These are phyloP conservation scores for Prunus yedoensis DNA, from an alignment of 331 rosid genomes.

Conservation along the genomic window DNA sequence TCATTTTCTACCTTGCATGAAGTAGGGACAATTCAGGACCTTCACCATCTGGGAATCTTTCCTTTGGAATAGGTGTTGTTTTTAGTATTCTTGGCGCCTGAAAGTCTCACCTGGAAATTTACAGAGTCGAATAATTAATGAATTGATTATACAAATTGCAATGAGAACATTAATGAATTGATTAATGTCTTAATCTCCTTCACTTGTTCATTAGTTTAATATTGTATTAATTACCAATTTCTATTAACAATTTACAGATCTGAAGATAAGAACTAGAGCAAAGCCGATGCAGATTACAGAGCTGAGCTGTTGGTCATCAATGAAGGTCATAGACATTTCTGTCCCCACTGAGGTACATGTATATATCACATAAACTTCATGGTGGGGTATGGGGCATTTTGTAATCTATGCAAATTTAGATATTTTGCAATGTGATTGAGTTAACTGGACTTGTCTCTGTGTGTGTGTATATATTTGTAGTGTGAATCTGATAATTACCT, in stretches of 20 bases:
- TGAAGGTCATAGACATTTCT: slow-evolving; percentile 21
- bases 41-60: slow-evolving; percentile 42
- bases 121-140: slow-evolving; percentile 11
- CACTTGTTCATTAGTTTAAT: slow-evolving; percentile 10
- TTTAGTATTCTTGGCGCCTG: slow-evolving; percentile 33
- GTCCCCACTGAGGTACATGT: slow-evolving; percentile 30
- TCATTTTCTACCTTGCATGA: slow-evolving; percentile 25
- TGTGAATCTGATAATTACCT: neutral
- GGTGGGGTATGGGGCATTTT: slow-evolving; percentile 42
- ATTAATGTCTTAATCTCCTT: slow-evolving; percentile 14
- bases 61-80: slow-evolving; percentile 14
- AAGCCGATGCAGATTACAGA: slow-evolving; percentile 28
- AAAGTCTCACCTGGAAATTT: slow-evolving; percentile 22
- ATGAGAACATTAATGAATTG: slow-evolving; percentile 20
- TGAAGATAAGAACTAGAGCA: slow-evolving; percentile 20
- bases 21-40: slow-evolving; percentile 26
- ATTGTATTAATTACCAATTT: slow-evolving; percentile 23
- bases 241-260: slow-evolving; percentile 36
- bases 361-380: slow-evolving; percentile 2
- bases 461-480: neutral
- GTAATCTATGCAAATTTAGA: slow-evolving; percentile 4
- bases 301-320: slow-evolving; percentile 43
- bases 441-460: neutral
- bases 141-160: slow-evolving; percentile 17
- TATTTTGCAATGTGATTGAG: slow-evolving; percentile 28